These are phyloP conservation scores for Hirschfeldia incana DNA, from an alignment of 345 rosid genomes.

Conservation along the genomic window DNA sequence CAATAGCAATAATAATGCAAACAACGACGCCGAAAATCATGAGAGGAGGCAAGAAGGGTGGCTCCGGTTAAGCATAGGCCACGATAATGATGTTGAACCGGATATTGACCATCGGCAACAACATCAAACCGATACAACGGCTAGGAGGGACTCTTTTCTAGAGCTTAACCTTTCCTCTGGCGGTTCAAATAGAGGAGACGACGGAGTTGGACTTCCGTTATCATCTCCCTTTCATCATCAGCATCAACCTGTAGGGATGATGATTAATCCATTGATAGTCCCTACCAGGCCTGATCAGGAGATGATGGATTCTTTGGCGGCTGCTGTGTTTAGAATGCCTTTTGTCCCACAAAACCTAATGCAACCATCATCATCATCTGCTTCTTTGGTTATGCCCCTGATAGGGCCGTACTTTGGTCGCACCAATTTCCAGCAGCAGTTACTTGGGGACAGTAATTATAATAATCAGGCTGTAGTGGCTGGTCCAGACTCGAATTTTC, in stretches of 20 bases:
- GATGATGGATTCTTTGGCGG: slow-evolving; percentile 46
- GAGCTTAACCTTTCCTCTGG: slow-evolving; percentile 43
- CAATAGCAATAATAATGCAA: background rate
- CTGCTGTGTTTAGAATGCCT: slow-evolving; percentile 52
- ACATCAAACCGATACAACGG: slow-evolving; percentile 35
- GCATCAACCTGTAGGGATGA: slow-evolving; percentile 40
- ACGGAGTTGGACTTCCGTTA: slow-evolving; percentile 40
- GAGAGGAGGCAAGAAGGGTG: slow-evolving; percentile 55
- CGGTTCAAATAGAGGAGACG: slow-evolving; percentile 25
- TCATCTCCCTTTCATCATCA: slow-evolving; percentile 42
- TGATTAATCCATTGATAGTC: slow-evolving; percentile 45
- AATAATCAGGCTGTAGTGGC: slow-evolving; percentile 45
- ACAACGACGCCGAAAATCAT: slow-evolving; percentile 4
- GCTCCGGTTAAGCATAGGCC: slow-evolving; percentile 82
- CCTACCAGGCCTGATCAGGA: slow-evolving; percentile 47
- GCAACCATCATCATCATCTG: slow-evolving; percentile 38
- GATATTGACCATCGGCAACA: slow-evolving; percentile 30
- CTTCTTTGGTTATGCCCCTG: slow-evolving; percentile 55
- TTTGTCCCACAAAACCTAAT: slow-evolving; percentile 44
- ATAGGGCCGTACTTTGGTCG: slow-evolving; percentile 61
- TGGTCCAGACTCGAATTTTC: slow-evolving; percentile 65
- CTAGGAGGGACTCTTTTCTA: slow-evolving; percentile 38
- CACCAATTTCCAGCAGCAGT: slow-evolving; percentile 52
- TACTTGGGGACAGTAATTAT: slow-evolving; percentile 33
- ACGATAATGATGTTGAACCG: slow-evolving; percentile 32